Evolutionary conservation across 2,329 filamentous ascomycete species (phyloP).

Genomic region (Trichoderma hamatum): DNA sequence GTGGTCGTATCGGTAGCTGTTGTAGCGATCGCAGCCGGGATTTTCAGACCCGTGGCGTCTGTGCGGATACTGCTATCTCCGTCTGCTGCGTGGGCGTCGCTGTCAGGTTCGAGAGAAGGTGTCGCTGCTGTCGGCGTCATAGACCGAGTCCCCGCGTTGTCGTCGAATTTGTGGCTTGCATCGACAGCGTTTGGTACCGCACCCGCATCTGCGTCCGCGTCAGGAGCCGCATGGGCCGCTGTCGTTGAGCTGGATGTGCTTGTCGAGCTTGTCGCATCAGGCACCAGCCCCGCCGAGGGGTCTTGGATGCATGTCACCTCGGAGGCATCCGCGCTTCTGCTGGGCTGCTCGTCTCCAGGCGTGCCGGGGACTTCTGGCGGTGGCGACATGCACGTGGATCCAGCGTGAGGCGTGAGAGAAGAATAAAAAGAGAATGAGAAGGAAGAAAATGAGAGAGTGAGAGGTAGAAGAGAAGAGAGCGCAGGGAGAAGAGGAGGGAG

Average conservation of each 20-base stretch:
- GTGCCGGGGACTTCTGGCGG: conserved; percentile 38
- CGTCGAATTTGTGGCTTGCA: background rate
- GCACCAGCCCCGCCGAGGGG: conserved; percentile 24
- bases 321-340: conserved; percentile 31
- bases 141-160: background rate
- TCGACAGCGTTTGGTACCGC: background rate
- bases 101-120: background rate
- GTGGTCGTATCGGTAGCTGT: background rate
- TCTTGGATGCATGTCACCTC: conserved; percentile 34
- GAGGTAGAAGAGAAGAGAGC: background rate
- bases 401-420: background rate
- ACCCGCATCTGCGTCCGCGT: conserved; percentile 21
- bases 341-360: conserved; percentile 34
- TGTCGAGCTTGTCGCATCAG: conserved; percentile 10
- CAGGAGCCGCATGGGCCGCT: conserved; percentile 1
- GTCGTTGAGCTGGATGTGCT: background rate
- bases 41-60: background rate
- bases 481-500: background rate
- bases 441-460: background rate
- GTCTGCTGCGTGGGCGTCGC: background rate
- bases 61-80: background rate
- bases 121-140: background rate
- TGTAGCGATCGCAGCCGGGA: background rate
- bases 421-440: background rate
- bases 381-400: conserved; percentile 42